These are phyloP conservation scores for Zygosaccharomyces kombuchaensis DNA, from an alignment of 805 yeast species.

Conservation along the genomic window DNA sequence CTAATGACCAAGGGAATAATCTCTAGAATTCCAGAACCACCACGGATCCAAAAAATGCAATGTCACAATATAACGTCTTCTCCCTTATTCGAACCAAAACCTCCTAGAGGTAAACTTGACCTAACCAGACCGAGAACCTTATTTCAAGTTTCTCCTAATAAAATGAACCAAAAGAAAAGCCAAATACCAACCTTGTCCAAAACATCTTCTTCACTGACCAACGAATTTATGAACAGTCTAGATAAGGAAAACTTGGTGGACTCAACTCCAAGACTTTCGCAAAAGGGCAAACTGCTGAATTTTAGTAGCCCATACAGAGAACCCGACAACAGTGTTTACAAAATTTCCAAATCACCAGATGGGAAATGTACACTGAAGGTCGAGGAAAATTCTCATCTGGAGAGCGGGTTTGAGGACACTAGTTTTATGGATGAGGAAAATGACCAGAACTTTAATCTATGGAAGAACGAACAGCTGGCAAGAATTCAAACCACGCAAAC, in stretches of 20 bases:
- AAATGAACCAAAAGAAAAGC: slow-evolving; percentile 16
- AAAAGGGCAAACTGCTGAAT: slow-evolving; percentile 1
- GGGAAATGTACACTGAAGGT: slow-evolving; percentile 31
- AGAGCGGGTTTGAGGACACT: slow-evolving; percentile 28
- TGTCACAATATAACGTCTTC: slow-evolving; percentile 17
- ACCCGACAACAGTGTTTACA: slow-evolving; percentile 30
- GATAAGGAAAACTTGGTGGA: slow-evolving; percentile 14
- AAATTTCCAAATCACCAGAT: slow-evolving; percentile 31
- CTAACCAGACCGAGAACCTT: slow-evolving; percentile 23
- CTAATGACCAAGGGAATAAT: slow-evolving; percentile 12
- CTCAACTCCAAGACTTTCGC: slow-evolving; percentile 12
- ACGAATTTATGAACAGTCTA: neutral
- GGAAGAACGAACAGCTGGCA: slow-evolving; percentile 32
- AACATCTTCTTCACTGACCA: slow-evolving; percentile 3
- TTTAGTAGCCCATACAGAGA: slow-evolving; percentile 30
- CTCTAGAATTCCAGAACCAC: slow-evolving; percentile 16
- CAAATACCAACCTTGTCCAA: slow-evolving; percentile 22
- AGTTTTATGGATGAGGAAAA: slow-evolving; percentile 30
- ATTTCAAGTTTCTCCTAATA: slow-evolving; percentile 24
- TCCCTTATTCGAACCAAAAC: slow-evolving; percentile 9
- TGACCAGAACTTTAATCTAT: slow-evolving; percentile 26
- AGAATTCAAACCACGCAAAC: slow-evolving; percentile 16
- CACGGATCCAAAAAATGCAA: slow-evolving; percentile 12
- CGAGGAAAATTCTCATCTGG: slow-evolving; percentile 16
- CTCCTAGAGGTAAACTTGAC: slow-evolving; percentile 7